These are phyloP conservation scores for Eucalyptus paniculata DNA, from an alignment of 345 rosid genomes.

Conservation along the genomic window DNA sequence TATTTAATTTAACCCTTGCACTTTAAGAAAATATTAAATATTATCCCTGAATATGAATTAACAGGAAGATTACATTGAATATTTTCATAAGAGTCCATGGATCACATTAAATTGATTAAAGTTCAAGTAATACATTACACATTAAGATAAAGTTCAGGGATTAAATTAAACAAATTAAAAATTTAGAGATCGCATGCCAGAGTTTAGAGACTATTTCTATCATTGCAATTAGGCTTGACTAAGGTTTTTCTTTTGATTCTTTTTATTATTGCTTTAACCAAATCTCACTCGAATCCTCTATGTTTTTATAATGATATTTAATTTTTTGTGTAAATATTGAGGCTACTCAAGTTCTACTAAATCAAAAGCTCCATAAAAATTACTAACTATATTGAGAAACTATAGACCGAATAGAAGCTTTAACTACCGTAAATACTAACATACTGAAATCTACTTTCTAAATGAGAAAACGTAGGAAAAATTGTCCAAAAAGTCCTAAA, in stretches of 20 bases:
- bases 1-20: too few species aligned
- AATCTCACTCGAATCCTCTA: background rate
- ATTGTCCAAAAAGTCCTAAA: too few species aligned
- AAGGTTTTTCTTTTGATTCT: too few species aligned
- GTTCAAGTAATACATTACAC: accelerated
- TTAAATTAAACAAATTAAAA: too few species aligned
- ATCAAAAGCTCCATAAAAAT: background rate
- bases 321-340: background rate
- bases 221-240: too few species aligned
- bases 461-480: background rate
- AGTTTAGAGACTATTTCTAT: too few species aligned
- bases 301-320: background rate
- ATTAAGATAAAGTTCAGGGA: accelerated
- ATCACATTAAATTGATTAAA: too few species aligned
- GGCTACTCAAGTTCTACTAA: background rate
- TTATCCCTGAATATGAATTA: accelerated
- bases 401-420: background rate
- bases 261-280: background rate
- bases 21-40: too few species aligned
- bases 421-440: background rate
- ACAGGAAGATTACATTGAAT: accelerated
- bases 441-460: background rate
- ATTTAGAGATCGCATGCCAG: accelerated
- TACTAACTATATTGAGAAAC: background rate
- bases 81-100: background rate